phyloP scores from a whole-genome alignment of 208 protist genomes.

The Trypanosoma lewisi region DNA sequence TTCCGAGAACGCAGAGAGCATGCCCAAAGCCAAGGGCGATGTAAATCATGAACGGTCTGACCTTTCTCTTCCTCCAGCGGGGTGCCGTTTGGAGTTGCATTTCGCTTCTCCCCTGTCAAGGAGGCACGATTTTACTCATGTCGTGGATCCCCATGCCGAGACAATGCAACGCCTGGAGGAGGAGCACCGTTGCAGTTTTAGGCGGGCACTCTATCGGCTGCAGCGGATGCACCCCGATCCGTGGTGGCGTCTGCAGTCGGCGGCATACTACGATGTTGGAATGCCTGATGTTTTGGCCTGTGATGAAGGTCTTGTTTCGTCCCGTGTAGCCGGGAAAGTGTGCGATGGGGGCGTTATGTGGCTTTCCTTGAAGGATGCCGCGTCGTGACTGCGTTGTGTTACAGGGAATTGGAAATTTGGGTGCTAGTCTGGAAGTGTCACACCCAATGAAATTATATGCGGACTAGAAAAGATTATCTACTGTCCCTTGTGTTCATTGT shows the following conservation, averaged over 20 bases:
- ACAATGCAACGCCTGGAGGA: conserved; percentile 16
- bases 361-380: conserved; percentile 3
- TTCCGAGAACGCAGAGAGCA: not conserved
- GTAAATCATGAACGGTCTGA: not conserved
- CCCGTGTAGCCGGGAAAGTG: conserved; percentile 21
- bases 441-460: not conserved
- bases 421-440: too few species aligned
- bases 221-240: conserved; percentile 24
- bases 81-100: conserved; percentile 4
- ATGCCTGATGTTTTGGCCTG: conserved; percentile 18
- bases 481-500: not conserved
- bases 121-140: conserved; percentile 16
- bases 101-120: conserved; percentile 10
- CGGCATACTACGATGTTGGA: conserved; percentile 8
- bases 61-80: not conserved
- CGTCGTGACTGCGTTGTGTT: not conserved
- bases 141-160: conserved; percentile 9
- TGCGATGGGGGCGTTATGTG: conserved; percentile 15
- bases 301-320: conserved; percentile 15
- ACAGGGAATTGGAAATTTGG: not conserved
- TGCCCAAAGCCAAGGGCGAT: not conserved
- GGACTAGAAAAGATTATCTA: not conserved
- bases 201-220: conserved; percentile 7
- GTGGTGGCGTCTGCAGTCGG: conserved; percentile 21
- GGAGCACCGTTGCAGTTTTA: conserved; percentile 16